These are phyloP conservation scores for Hysterangium stoloniferum DNA, from an alignment of 768 basidiomycete species.

Conservation along the genomic window DNA sequence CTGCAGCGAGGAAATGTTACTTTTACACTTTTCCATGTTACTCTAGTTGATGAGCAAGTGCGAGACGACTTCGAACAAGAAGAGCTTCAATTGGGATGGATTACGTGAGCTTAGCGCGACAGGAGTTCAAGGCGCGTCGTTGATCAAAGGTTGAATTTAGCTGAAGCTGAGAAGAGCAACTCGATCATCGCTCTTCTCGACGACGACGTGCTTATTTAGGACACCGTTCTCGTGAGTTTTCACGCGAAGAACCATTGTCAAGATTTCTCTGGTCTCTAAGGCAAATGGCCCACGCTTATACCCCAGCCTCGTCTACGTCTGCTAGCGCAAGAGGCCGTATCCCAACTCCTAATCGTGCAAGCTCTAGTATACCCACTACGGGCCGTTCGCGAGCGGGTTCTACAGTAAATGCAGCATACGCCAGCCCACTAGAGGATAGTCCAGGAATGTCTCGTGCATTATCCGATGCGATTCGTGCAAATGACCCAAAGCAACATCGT, in stretches of 20 bases:
- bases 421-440: slow-evolving; percentile 30
- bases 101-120: slow-evolving; percentile 4
- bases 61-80: background rate
- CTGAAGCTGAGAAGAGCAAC: slow-evolving; percentile 3
- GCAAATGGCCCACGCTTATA: slow-evolving; percentile 4
- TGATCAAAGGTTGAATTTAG: background rate
- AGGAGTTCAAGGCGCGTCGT: slow-evolving; percentile 5
- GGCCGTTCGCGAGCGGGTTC: slow-evolving; percentile 56
- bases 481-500: slow-evolving; percentile 71
- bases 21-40: no score
- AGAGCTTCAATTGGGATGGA: background rate
- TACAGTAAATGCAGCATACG: slow-evolving; percentile 24
- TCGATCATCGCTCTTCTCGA: background rate
- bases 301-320: slow-evolving; percentile 5
- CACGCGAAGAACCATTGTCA: background rate
- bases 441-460: slow-evolving; percentile 67
- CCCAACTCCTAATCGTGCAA: slow-evolving; percentile 31
- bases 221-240: slow-evolving; percentile 2
- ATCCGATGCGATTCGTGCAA: slow-evolving; percentile 70
- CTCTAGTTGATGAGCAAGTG: background rate
- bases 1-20: no score
- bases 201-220: slow-evolving; percentile 5
- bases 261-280: slow-evolving; percentile 6
- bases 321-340: slow-evolving; percentile 20
- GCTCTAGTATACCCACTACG: slow-evolving; percentile 55